A percentile compares a stretch with the other conserved stretches of the same genome.
Evolutionary conservation across 306 rosid species (phyloP).

Genomic region (Glycine tomentella): DNA sequence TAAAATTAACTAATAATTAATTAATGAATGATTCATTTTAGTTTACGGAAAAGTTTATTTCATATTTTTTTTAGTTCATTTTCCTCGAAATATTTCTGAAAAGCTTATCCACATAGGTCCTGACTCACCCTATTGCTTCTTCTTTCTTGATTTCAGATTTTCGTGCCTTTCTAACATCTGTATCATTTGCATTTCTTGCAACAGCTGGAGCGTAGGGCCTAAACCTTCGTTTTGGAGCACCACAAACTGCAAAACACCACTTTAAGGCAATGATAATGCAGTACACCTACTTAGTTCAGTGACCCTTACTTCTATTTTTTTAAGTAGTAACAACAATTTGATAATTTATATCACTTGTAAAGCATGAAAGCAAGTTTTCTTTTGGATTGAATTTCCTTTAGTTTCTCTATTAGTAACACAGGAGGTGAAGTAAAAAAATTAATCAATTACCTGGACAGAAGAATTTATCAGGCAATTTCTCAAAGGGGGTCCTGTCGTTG

Average conservation of each 20-base stretch:
- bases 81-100: too few relatives aligned
- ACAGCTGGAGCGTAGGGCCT: slow-evolving; percentile 71
- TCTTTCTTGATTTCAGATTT: slow-evolving; percentile 75
- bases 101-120: too few relatives aligned
- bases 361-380: slow-evolving; percentile 27
- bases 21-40: too few relatives aligned
- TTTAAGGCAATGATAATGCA: slow-evolving; percentile 15
- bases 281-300: neutral
- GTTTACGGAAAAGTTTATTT: too few relatives aligned
- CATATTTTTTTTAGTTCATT: too few relatives aligned
- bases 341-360: slow-evolving; percentile 4
- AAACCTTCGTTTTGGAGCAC: slow-evolving; percentile 94
- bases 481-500: slow-evolving; percentile 83
- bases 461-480: slow-evolving; percentile 77
- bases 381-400: neutral
- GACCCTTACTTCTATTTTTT: neutral
- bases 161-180: slow-evolving; percentile 69
- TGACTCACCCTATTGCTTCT: slow-evolving; percentile 73
- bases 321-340: slow-evolving; percentile 3
- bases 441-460: slow-evolving; percentile 75
- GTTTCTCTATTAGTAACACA: neutral
- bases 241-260: slow-evolving; percentile 73
- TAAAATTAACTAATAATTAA: too few relatives aligned
- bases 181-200: slow-evolving; percentile 59
- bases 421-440: neutral